Base-by-base conservation (phyloP, 2,329 filamentous ascomycete species). In the Cyclaneusma minus region DNA sequence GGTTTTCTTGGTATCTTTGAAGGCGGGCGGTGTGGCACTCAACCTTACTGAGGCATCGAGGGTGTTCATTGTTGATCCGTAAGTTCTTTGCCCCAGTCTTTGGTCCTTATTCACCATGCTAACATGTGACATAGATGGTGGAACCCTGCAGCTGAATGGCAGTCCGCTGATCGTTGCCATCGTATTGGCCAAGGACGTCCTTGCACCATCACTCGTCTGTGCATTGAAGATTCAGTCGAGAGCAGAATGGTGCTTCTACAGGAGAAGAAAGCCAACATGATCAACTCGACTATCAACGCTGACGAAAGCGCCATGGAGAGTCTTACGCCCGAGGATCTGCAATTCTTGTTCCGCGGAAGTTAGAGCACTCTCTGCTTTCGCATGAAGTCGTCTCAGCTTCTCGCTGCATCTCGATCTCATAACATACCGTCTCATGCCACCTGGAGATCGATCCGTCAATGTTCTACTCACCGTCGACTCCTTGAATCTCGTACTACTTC, bases 131-230 rank as follows among this genome's bases (percentile, higher is more conserved):
- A 18, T 38, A 84, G 79, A 40, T 95, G 89, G 89, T 98, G 89
- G 89, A 95, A 95, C 41, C 89, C 89, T n/a, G 85, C 85, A n/a
- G 87, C 87, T 0, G 89, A 98, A 55, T 98, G 89, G 89, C 89
- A 98, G 54, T 89, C 80, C 34, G 89, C 89, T 3, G 89, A 98
- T 49, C 69, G 81, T 37, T 84, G 79, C 45, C 89, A 95, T 54
- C 84, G 89, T 29, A 98, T 95, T 40, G 89, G 89, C 16, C 89
- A 98, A 57, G 81, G 75, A 24, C 78, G 89, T 6, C 87, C 87
- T 15, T 95, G 89, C 48, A 82, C 82, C 18, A 92, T 98, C 41
- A 95, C 85, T 2, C 74, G 89, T 15, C 68, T 98, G 7, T 91
- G 84, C 47, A 94, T 98, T 35, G 87, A 98, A 49, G 89, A 98